Evolutionary conservation across 345 rosid genomes (phyloP).

Genomic region (Eucalyptus virginea): DNA sequence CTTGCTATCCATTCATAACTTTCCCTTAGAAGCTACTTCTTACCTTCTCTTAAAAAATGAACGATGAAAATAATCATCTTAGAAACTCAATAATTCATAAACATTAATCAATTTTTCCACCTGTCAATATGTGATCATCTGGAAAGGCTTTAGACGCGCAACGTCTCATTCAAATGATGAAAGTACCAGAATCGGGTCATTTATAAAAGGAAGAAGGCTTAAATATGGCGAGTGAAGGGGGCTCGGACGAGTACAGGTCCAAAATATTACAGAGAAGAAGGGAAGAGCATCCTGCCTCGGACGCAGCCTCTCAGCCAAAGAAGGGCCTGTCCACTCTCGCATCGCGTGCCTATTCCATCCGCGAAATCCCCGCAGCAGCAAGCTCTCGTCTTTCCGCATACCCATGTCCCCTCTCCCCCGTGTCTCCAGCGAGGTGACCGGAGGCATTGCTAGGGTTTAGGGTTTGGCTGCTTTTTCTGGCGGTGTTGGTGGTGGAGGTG

Average conservation of each 20-base stretch:
- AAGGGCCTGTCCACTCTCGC: background rate
- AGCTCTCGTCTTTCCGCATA: background rate
- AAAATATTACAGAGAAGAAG: background rate
- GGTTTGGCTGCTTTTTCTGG: conserved; percentile 3
- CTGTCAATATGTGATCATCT: background rate
- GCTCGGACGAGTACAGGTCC: too few relatives aligned
- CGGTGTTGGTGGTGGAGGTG: background rate
- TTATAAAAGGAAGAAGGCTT: background rate
- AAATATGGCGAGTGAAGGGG: background rate
- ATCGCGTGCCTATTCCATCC: background rate
- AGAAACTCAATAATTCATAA: too few relatives aligned
- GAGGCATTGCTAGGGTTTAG: conserved; percentile 17
- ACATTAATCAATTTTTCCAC: background rate
- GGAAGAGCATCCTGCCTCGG: too few relatives aligned
- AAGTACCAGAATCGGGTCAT: background rate
- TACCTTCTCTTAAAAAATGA: background rate
- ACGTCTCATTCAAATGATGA: background rate
- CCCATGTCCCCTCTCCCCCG: background rate
- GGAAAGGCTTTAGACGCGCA: background rate
- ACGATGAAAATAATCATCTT: background rate
- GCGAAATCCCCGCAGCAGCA: background rate
- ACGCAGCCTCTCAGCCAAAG: background rate
- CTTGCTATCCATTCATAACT: background rate
- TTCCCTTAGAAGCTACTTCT: background rate
- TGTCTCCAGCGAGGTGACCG: background rate